Base-by-base conservation (phyloP, 768 basidiomycete species). In the Boletus pseudopeckii region DNA sequence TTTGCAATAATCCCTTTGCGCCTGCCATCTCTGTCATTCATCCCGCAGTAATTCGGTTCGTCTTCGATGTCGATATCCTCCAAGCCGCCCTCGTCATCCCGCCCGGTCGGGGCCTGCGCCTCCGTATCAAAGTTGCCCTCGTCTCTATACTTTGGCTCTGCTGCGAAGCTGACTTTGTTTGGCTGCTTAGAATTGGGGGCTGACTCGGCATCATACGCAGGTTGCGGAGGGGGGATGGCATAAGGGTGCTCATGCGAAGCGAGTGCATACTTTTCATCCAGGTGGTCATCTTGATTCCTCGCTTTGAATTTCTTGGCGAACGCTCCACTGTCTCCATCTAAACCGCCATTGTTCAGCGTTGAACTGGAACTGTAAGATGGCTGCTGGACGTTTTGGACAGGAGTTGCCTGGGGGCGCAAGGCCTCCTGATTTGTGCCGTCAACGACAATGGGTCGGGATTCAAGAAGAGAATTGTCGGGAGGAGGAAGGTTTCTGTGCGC, bases 171-270 rank as follows among this genome's bases (percentile, higher is more conserved):
- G 54, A 79, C 78, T 45, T 65, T 68, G 48, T 66, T 66, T 10
- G 60, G 39, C 28, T 55, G 60, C 42, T 52, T 63, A 8, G 34
- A 43, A 11, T 52, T 63, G 1, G 46, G 28, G 20, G 18, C 50
- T 6, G 30, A 48, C 11, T 50, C 65, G 63, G 41, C 48, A 41
- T 70, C 52, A 56, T 81, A 79, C 4, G 72, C 75, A 51, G 71
- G 67, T 37, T 70, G 65, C 3, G 85, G 86, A 2, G 82, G 75
- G 17, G 71, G 71, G 39, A 88, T 84, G 43, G 84, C 81, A 57
- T 84, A 78, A 10, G 84, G 83, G 56, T 86, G 83, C 45, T 76
- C 71, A 69, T 82, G 80, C 4, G 83, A 82, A 17, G 82, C 79
- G 42, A 83, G 64, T 1, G 80, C 74, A 52, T 74, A 80, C 62